A percentile compares a stretch with the other conserved stretches of the same genome.
Evolutionary conservation across 2,329 filamentous ascomycete species (phyloP).

Genomic region (Penicillium sp.): DNA sequence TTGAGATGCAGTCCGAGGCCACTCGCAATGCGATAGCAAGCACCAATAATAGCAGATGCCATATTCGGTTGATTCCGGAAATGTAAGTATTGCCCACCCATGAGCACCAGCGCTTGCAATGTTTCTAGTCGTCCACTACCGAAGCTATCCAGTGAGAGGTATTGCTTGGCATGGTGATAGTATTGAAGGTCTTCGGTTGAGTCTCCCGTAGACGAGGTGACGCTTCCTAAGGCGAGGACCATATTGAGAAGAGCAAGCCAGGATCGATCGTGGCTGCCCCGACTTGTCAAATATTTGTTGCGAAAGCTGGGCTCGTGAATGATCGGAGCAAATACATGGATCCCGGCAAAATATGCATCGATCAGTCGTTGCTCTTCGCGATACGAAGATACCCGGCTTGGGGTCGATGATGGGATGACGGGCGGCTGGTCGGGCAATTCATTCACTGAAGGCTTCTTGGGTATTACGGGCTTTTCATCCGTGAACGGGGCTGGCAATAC

Average conservation of each 20-base stretch:
- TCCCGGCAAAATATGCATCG: conserved; percentile 19
- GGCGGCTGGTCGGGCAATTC: neutral
- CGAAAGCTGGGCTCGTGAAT: conserved; percentile 20
- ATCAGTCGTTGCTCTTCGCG: conserved; percentile 16
- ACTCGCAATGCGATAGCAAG: conserved; percentile 21
- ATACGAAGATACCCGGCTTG: conserved; percentile 3
- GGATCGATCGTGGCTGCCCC: conserved; percentile 11
- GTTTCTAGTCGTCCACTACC: conserved; percentile 18
- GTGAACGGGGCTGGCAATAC: neutral
- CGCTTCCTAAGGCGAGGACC: conserved; percentile 22
- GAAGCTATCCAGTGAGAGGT: conserved; percentile 19
- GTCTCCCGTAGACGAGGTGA: conserved; percentile 13
- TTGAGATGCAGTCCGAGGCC: conserved; percentile 19
- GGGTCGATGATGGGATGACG: neutral
- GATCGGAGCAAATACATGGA: conserved; percentile 20
- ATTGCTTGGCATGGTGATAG: conserved; percentile 16
- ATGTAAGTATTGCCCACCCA: conserved; percentile 23
- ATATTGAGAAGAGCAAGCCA: conserved; percentile 26
- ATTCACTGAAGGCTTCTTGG: neutral
- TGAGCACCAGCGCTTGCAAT: conserved; percentile 21
- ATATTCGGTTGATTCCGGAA: conserved; percentile 22
- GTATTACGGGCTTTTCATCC: neutral
- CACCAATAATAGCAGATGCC: conserved; percentile 21
- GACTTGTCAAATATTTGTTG: conserved; percentile 8
- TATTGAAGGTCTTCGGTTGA: conserved; percentile 17